Base-by-base conservation (phyloP, 257 asterid species). In the Catharanthus roseus region DNA sequence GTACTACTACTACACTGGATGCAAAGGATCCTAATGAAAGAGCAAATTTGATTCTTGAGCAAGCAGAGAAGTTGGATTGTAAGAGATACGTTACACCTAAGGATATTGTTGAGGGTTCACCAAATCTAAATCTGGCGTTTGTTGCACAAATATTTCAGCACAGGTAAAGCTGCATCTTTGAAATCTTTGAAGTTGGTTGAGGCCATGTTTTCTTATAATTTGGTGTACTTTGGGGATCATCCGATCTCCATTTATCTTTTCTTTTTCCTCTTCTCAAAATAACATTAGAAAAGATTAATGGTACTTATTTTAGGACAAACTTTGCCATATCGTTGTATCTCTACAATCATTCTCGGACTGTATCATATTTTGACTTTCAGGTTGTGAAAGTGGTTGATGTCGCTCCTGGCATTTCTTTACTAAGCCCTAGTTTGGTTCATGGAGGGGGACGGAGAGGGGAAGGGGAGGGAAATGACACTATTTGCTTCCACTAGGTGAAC, bases 71-170 rank as follows among this genome's bases (percentile, higher is more conserved):
- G 73, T 74, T 93, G 75, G 89, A 91, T 57, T 93, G 99, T 81
- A 88, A 89, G 75, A 82, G 95, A 89, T 91, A 83, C 79, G 86
- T 91, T 61, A 85, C 92, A 73, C 84, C 99, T 38, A 86, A 85
- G 78, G 99, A 93, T 77, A 93, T 93, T 19, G 96, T 89, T 11
- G 97, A 93, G 73, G 97, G 99, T 65, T 87, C 96, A 3, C 15
- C 96, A 63, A 93, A 93, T 72, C 72, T 93, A 66, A 93, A 93
- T 84, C 95, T 93, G 64, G 99, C 96, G n/a, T 93, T 93, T 78
- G 97, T 93, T 26, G 98, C 98, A 41, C 97, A 93, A 72, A 89
- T 90, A 83, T 93, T 93, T 83, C 97, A 93, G 73, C 84, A 93
- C 75, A 90, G 97, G 98, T 90, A 51, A 65, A 74, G 36, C 56